These are phyloP conservation scores for Exserohilum rostratum DNA, from an alignment of 2,329 filamentous ascomycete species.

Conservation along the genomic window DNA sequence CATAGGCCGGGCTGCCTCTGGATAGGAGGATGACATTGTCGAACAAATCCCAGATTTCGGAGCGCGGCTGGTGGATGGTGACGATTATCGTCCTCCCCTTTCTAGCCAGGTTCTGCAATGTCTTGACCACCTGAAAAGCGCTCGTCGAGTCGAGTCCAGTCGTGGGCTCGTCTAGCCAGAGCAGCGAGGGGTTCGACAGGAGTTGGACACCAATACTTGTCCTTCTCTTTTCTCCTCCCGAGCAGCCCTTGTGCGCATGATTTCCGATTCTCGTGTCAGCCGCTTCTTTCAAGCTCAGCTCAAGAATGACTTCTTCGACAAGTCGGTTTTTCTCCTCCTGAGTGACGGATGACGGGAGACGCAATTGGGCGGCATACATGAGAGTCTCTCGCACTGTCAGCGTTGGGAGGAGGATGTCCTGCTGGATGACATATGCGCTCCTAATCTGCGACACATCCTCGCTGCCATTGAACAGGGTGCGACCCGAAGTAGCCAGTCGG, in stretches of 20 bases:
- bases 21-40: slow-evolving; percentile 74
- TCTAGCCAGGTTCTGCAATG: slow-evolving; percentile 69
- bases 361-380: slow-evolving; percentile 73
- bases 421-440: slow-evolving; percentile 76
- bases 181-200: slow-evolving; percentile 76
- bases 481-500: slow-evolving; percentile 59
- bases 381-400: slow-evolving; percentile 78
- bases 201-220: slow-evolving; percentile 80
- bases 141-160: slow-evolving; percentile 79
- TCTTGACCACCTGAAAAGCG: slow-evolving; percentile 74
- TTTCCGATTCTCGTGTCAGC: slow-evolving; percentile 76
- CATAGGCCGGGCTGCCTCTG: slow-evolving; percentile 71
- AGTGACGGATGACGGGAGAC: slow-evolving; percentile 68
- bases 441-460: slow-evolving; percentile 58
- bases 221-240: slow-evolving; percentile 77
- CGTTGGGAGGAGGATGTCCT: slow-evolving; percentile 74
- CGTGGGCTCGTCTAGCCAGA: slow-evolving; percentile 81
- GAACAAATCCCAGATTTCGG: slow-evolving; percentile 80
- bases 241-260: slow-evolving; percentile 74
- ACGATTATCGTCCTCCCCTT: slow-evolving; percentile 75
- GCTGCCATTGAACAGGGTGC: slow-evolving; percentile 66
- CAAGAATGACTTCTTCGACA: slow-evolving; percentile 77
- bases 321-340: slow-evolving; percentile 64
- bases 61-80: slow-evolving; percentile 78
- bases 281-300: slow-evolving; percentile 77